Conservation (phyloP, 805 yeast species). For the Saccharomycopsis oosterbeekiorum region DNA sequence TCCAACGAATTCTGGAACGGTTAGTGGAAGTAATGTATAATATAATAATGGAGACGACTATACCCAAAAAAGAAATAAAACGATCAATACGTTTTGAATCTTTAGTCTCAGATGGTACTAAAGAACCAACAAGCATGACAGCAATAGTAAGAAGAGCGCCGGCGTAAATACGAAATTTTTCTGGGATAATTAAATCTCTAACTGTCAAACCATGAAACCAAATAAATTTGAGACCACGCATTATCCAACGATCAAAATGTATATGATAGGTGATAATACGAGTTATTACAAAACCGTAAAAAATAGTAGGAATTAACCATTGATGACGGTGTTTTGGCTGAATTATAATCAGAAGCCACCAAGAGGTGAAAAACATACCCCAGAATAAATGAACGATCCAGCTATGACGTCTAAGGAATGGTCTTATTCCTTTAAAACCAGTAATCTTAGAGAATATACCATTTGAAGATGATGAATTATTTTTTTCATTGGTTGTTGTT, state of each 20-base stretch:
- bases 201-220: slow-evolving; percentile 6
- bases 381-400: slow-evolving; percentile 25
- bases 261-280: slow-evolving; percentile 43
- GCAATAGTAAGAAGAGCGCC: slow-evolving; percentile 38
- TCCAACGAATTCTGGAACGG: slow-evolving; percentile 41
- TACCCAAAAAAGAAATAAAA: slow-evolving; percentile 49
- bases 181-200: slow-evolving; percentile 33
- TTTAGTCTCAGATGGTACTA: slow-evolving; percentile 37
- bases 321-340: slow-evolving; percentile 39
- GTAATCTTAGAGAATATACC: slow-evolving; percentile 2
- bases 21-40: slow-evolving; percentile 39
- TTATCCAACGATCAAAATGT: slow-evolving; percentile 21
- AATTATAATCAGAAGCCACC: slow-evolving; percentile 48
- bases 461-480: background rate
- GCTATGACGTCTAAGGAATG: slow-evolving; percentile 4
- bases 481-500: background rate
- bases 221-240: background rate
- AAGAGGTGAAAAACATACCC: slow-evolving; percentile 37
- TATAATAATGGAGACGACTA: slow-evolving; percentile 35
- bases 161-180: slow-evolving; percentile 31
- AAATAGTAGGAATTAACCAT: slow-evolving; percentile 50
- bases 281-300: slow-evolving; percentile 41
- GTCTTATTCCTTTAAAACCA: background rate
- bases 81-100: slow-evolving; percentile 42
- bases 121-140: slow-evolving; percentile 44